Percentiles rank a stretch among this genome's conserved stretches.
Conservation (phyloP, 2,329 filamentous ascomycete species). For the Alternaria metachromatica region DNA sequence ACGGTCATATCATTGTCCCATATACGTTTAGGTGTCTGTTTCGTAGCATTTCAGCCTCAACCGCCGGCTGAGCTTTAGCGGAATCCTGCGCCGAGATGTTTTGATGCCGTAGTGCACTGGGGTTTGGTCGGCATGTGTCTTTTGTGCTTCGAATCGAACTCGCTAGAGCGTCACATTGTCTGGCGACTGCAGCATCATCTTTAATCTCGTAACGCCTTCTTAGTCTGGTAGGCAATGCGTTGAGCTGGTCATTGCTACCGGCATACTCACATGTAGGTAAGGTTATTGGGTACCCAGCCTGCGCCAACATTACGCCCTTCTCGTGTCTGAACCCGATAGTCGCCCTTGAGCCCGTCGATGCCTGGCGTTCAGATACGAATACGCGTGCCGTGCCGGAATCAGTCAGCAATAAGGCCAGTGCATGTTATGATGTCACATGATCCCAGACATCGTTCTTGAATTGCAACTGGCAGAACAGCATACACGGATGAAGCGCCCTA, state of each 20-base stretch:
- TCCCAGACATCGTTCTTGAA: background rate
- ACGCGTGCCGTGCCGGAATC: background rate
- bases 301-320: background rate
- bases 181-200: background rate
- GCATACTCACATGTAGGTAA: background rate
- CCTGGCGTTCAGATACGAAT: background rate
- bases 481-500: background rate
- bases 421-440: background rate
- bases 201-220: background rate
- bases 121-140: background rate
- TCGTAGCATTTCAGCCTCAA: conserved; percentile 1
- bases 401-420: background rate
- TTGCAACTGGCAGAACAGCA: background rate
- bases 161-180: background rate
- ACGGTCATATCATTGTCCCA: background rate
- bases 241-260: background rate
- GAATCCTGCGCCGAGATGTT: background rate
- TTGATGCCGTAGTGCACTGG: background rate
- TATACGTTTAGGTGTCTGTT: conserved; percentile 2
- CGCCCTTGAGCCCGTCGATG: background rate
- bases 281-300: background rate
- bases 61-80: background rate
- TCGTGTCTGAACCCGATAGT: background rate
- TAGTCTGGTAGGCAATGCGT: background rate
- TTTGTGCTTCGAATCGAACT: background rate